These are phyloP conservation scores for Globisporangium iwayamae DNA, from an alignment of 352 stramenopile species.

Conservation along the genomic window DNA sequence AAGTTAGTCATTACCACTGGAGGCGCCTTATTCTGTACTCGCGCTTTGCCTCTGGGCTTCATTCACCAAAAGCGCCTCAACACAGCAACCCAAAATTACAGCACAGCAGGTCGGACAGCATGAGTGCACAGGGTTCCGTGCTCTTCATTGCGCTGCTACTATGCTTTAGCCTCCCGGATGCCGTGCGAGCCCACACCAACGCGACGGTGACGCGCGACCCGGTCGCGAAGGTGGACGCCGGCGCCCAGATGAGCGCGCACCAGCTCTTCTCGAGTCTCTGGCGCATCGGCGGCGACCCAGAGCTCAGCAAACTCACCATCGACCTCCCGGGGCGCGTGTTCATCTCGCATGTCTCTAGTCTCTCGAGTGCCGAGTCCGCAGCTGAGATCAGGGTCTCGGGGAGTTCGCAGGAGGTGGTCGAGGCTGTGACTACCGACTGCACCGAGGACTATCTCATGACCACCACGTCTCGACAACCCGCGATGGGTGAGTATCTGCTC, in stretches of 20 bases:
- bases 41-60: background rate
- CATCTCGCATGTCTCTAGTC: background rate
- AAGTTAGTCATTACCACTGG: no score
- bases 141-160: background rate
- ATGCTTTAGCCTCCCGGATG: background rate
- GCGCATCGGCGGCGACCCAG: background rate
- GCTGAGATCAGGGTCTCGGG: slow-evolving; percentile 4
- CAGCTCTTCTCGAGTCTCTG: slow-evolving; percentile 1
- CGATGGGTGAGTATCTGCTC: slow-evolving; percentile 1
- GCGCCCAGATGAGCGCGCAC: background rate
- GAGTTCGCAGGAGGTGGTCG: slow-evolving; percentile 6
- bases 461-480: background rate
- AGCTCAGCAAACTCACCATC: slow-evolving; percentile 1
- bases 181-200: slow-evolving; percentile 1
- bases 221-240: background rate
- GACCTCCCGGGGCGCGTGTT: slow-evolving; percentile 5
- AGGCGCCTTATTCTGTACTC: no score
- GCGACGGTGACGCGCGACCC: background rate
- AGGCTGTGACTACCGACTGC: background rate
- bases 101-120: no score
- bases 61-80: background rate
- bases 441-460: background rate
- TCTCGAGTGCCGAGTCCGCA: background rate
- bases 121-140: background rate
- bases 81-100: no score